phyloP scores from a whole-genome alignment of 352 stramenopile genomes.

The Peronosclerospora sorghi region DNA sequence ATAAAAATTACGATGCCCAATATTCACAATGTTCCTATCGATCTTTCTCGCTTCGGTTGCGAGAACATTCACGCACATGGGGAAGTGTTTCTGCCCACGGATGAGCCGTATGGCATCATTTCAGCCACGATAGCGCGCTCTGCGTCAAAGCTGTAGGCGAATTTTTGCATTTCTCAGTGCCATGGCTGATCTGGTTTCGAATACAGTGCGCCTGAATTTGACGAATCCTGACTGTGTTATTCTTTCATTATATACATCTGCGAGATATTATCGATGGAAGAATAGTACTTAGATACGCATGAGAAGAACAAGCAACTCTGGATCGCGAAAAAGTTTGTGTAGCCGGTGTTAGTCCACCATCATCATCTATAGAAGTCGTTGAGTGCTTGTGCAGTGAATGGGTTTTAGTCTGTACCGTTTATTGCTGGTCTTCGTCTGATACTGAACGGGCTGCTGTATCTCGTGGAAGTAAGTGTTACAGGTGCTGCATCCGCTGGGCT shows the following conservation, averaged over 20 bases:
- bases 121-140: conserved; percentile 64
- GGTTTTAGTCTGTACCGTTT: conserved; percentile 37
- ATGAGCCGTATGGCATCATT: conserved; percentile 84
- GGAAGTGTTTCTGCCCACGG: conserved; percentile 79
- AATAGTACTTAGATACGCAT: no score
- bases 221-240: no score
- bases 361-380: conserved; percentile 24
- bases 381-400: conserved; percentile 26
- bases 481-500: conserved; percentile 40
- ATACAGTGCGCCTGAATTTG: no score
- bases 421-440: conserved; percentile 17
- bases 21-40: conserved; percentile 84
- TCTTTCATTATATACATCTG: no score
- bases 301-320: no score
- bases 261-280: no score
- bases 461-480: conserved; percentile 64
- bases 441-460: conserved; percentile 37
- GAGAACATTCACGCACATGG: conserved; percentile 82
- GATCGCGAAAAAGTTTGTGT: no score
- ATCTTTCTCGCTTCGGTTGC: conserved; percentile 72
- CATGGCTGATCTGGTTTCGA: no score
- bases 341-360: no score
- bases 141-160: conserved; percentile 38
- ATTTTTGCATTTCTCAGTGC: no score
- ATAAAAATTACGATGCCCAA: conserved; percentile 80